Percentiles rank a stretch among this genome's conserved stretches.
Evolutionary conservation across 495 filamentous ascomycete species (phyloP).

Genomic region (Melanomma pulvis-pyrius): DNA sequence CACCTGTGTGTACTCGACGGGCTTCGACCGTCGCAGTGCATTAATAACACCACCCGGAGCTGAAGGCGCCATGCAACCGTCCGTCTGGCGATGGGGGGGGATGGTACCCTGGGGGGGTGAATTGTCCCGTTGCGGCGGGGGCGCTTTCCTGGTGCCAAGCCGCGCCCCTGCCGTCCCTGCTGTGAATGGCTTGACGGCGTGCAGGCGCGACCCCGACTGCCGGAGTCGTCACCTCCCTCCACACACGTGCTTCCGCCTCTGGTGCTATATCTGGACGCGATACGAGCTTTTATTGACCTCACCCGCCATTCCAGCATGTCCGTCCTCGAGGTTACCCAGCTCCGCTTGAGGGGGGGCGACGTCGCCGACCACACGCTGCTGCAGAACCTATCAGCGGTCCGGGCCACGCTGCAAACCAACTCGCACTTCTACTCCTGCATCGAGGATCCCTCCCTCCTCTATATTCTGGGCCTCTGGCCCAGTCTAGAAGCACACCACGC

Average conservation of each 20-base stretch:
- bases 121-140: slow-evolving; percentile 5
- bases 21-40: too few relatives aligned
- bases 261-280: slow-evolving; percentile 31
- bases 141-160: slow-evolving; percentile 17
- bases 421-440: slow-evolving; percentile 34
- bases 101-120: too few relatives aligned
- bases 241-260: slow-evolving; percentile 27
- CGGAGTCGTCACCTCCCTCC: slow-evolving; percentile 10
- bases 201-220: slow-evolving; percentile 10
- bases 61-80: slow-evolving; percentile 6
- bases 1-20: background rate
- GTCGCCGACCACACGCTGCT: slow-evolving; percentile 21
- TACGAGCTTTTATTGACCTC: slow-evolving; percentile 27
- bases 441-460: slow-evolving; percentile 32
- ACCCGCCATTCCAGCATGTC: slow-evolving; percentile 27
- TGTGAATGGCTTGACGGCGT: slow-evolving; percentile 8
- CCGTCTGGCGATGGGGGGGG: too few relatives aligned
- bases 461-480: slow-evolving; percentile 37
- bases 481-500: slow-evolving; percentile 26
- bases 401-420: slow-evolving; percentile 23
- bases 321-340: slow-evolving; percentile 27
- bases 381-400: slow-evolving; percentile 31
- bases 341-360: slow-evolving; percentile 25
- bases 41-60: background rate
- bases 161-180: background rate